Evolutionary conservation across 441 rosid genomes (phyloP), one percentile per base, ranked within the genome.

Genomic region (Populus tomentosa): DNA sequence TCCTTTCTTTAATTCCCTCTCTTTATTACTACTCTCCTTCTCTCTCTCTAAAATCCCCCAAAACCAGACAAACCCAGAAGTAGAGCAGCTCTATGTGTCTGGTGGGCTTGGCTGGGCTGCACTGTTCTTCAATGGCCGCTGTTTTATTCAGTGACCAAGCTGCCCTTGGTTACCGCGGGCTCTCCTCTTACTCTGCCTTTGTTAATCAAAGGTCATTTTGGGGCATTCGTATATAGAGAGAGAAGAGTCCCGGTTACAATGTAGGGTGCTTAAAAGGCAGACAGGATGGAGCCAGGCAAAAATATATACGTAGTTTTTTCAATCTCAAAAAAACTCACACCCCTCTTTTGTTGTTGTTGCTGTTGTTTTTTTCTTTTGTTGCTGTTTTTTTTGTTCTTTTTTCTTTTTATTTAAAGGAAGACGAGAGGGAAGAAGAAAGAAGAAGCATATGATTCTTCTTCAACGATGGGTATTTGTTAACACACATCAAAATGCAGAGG

Each of bases 261-360:
- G 87, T 80, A 80, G 28, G 83, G 80, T 69, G 77, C 61, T 73
- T 23, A 36, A 80, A 75, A 82, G 93, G 93, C 90, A 90, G 87
- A 90, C 93, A 90, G 91, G 89, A 86, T 86, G 88, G 88, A 90
- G 91, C 93, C 93, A 90, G 93, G 91, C 93, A 90, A 82, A 64
- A 50, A 69, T 77, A 63, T 64, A 66, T 76, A 63, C 76, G 50
- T 36, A 77, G 75, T 26, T 66, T 72, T 56, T 24, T 72, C 67
- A 1, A 1, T 40, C 18, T 46, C 6, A 46, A 46, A 46, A 46
- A 46, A 46, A 46, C 20, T 46, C 56, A 46, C 56, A 46, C 56
- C 56, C 56, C 56, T 14, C 56, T 46, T 46, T 46, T 46, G 56
- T 46, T 46, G 53, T 46, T 46, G 56, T 4, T 46, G 56, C 4